Evolutionary conservation across 169 alveolate genomes (phyloP).

Genomic region (Pseudocohnilembus persalinus): DNA sequence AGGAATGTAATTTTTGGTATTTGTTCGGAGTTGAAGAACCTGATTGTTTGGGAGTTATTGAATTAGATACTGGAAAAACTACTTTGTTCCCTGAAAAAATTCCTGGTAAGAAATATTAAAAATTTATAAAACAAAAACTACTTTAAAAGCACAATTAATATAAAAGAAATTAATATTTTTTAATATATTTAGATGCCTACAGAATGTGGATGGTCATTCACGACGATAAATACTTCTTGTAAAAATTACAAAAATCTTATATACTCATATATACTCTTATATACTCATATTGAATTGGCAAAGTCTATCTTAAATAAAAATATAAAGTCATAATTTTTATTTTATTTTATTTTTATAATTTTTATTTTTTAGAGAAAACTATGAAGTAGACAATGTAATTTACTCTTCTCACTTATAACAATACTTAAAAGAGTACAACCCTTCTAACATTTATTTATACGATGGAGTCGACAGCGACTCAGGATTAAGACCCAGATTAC

Average conservation of each 20-base stretch:
- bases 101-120: not conserved
- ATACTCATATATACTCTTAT: too few relatives aligned
- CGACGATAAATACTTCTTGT: too few relatives aligned
- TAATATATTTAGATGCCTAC: slow-evolving; percentile 26
- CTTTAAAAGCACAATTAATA: too few relatives aligned
- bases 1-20: slow-evolving; percentile 76
- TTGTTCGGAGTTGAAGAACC: slow-evolving; percentile 79
- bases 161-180: too few relatives aligned
- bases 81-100: slow-evolving; percentile 56
- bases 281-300: slow-evolving; percentile 16
- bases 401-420: slow-evolving; percentile 52
- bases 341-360: slow-evolving; percentile 42
- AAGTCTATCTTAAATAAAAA: slow-evolving; percentile 33
- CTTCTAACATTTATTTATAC: slow-evolving; percentile 59
- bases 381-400: slow-evolving; percentile 52
- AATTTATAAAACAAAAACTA: too few relatives aligned
- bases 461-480: slow-evolving; percentile 76
- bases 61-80: slow-evolving; percentile 57
- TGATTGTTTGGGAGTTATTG: slow-evolving; percentile 67
- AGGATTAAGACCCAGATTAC: slow-evolving; percentile 43
- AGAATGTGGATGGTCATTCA: slow-evolving; percentile 65
- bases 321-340: slow-evolving; percentile 21
- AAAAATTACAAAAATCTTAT: too few relatives aligned
- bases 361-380: slow-evolving; percentile 30
- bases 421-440: slow-evolving; percentile 47